Evolutionary conservation across 352 stramenopile species (phyloP), one percentile per base, ranked within the genome.

Genomic region (Blastocystis sp.): DNA sequence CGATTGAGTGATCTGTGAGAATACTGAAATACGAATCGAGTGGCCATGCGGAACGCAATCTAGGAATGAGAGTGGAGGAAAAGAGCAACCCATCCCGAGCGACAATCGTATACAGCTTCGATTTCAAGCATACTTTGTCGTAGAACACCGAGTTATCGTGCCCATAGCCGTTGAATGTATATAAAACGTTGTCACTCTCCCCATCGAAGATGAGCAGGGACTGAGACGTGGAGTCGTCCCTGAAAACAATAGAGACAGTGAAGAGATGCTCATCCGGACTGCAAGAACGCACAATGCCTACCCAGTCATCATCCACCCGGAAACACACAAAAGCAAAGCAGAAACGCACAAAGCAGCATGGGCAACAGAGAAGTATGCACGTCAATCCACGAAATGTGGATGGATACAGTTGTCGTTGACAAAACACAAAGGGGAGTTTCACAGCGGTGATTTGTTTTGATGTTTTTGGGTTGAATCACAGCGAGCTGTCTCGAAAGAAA

Each of bases 371-470:
- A 62, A 38, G 28, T 14, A 34, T 43, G 28, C 59, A 64, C 69
- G 14, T n/a, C 59, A 28, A 28, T 79, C 28, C n/a, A 59, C 24
- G 61, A 65, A 52, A 74, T 28, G 60, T 17, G 52, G 0, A n/a
- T 19, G 52, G 9, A 74, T 24, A n/a, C 1, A 14, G 64, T 17
- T 54, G 21, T 54, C 28, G n/a, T 54, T 17, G 45, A 81, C 71
- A 81, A 63, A 64, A 64, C 71, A 64, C 71, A 81, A 24, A 64
- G 1, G 6, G 71, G 71, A 59, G 69, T 79, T 79, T 79, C 69
- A 64, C 19, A 62, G n/a, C 6, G 17, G 62, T 69, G 21, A 24
- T 38, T 38, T 69, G 14, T 42, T 17, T 24, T 76, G 4, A 57
- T 34, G 28, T 34, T 34, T 34, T 34, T 34, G 28, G 28, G 28